phyloP scores from a whole-genome alignment of 2,329 filamentous ascomycete genomes.

The Xylaria digitata region DNA sequence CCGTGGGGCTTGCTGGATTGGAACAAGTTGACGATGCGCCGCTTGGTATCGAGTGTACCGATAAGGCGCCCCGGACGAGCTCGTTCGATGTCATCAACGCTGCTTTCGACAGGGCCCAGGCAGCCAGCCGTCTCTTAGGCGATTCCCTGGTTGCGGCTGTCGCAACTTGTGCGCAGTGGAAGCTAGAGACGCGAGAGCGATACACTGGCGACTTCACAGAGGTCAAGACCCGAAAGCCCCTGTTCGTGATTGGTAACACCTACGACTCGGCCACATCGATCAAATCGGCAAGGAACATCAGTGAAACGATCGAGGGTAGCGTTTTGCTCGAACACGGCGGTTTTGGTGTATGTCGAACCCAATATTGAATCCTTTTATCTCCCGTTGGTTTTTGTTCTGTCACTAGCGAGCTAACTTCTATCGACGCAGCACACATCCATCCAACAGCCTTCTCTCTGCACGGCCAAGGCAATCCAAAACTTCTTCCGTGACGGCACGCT shows the following conservation, averaged over 20 bases:
- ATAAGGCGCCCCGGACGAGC: conserved; percentile 46
- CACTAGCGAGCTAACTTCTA: conserved; percentile 3
- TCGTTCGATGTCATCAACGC: conserved; percentile 47
- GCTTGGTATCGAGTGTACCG: conserved; percentile 52
- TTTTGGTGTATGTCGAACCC: conserved; percentile 50
- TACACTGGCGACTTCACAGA: conserved; percentile 49
- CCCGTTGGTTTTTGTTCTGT: neutral
- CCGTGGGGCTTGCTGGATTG: neutral
- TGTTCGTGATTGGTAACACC: conserved; percentile 55
- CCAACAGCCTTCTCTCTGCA: conserved; percentile 42
- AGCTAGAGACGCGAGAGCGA: conserved; percentile 52
- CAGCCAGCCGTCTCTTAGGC: conserved; percentile 47
- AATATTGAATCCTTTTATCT: neutral
- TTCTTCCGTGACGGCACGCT: conserved; percentile 41
- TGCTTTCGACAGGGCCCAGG: conserved; percentile 41
- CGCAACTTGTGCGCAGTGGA: conserved; percentile 54
- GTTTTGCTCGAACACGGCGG: conserved; percentile 53
- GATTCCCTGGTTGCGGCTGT: conserved; percentile 34
- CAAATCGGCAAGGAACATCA: conserved; percentile 53
- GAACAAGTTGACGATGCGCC: conserved; percentile 27
- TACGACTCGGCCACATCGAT: conserved; percentile 55
- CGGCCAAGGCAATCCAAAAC: conserved; percentile 36
- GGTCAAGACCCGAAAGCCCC: conserved; percentile 42
- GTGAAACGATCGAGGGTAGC: conserved; percentile 52
- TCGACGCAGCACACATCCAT: conserved; percentile 36